Percentiles rank a stretch among this genome's conserved stretches.
Evolutionary conservation across 192 early-diverging fungal species (phyloP).

Genomic region (Phycomyces blakesleeanus): DNA sequence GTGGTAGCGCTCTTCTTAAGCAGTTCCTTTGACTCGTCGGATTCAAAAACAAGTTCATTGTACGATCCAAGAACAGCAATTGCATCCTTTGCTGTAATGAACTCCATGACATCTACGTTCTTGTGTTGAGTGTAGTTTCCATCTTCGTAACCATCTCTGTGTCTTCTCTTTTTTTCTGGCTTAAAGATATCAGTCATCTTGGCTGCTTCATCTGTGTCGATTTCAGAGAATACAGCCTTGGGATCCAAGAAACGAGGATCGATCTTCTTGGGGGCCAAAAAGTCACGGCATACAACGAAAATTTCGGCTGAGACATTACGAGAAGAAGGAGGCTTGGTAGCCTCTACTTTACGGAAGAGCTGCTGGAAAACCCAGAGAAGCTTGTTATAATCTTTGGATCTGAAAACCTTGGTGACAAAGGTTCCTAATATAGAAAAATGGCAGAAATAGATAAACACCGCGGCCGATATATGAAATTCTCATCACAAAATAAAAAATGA

Average conservation of each 20-base stretch:
- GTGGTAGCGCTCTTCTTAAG: constrained; percentile 64
- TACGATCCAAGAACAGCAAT: constrained; percentile 71
- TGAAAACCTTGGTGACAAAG: constrained; percentile 98
- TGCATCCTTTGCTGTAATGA: constrained; percentile 76
- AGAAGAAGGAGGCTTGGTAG: constrained; percentile 96
- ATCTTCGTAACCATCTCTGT: constrained; percentile 96
- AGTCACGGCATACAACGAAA: constrained; percentile 95
- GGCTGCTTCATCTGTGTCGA: constrained; percentile 56
- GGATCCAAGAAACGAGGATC: constrained; percentile 92
- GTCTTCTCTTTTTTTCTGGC: constrained; percentile 87
- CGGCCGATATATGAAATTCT: no score
- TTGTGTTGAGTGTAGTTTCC: constrained; percentile 90
- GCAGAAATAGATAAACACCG: not conserved
- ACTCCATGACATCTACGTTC: constrained; percentile 69
- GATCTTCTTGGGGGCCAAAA: constrained; percentile 89
- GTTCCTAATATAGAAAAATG: constrained; percentile 34
- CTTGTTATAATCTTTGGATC: constrained; percentile 99
- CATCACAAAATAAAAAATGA: no score
- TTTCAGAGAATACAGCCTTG: constrained; percentile 90
- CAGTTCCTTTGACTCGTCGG: constrained; percentile 62
- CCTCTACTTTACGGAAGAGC: constrained; percentile 93
- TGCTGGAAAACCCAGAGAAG: constrained; percentile 98
- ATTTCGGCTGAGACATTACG: constrained; percentile 99
- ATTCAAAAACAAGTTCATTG: constrained; percentile 72
- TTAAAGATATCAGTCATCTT: constrained; percentile 77